Evolutionary conservation across 345 rosid species (phyloP).

Genomic region (Excoecaria agallocha): DNA sequence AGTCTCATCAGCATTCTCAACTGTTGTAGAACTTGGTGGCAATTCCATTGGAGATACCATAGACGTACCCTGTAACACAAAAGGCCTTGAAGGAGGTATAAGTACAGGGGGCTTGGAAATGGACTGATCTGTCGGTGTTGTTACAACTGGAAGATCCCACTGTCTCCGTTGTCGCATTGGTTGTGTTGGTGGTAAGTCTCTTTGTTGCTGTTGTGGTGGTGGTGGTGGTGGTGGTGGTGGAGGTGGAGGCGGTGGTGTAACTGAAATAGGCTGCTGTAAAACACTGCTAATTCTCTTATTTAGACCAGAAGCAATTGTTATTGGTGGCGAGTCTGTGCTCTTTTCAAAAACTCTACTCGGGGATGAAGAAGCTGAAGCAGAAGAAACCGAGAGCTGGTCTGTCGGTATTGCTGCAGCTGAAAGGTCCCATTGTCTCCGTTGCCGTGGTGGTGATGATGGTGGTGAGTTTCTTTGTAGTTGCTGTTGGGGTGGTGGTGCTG

Average conservation of each 20-base stretch:
- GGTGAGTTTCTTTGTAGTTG: constrained; percentile 17
- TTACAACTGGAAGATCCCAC: constrained; percentile 35
- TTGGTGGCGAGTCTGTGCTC: constrained; percentile 35
- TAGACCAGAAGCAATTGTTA: constrained; percentile 28
- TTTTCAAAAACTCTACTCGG: constrained; percentile 41
- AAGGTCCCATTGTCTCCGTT: constrained; percentile 26
- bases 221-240: constrained; percentile 36
- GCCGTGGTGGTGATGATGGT: constrained; percentile 30
- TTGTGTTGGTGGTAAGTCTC: constrained; percentile 31
- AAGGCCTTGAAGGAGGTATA: constrained; percentile 66
- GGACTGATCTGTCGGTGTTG: constrained; percentile 35
- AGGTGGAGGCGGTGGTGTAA: constrained; percentile 32
- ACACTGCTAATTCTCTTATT: too few relatives aligned
- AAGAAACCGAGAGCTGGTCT: constrained; percentile 36
- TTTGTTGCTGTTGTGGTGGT: constrained; percentile 18
- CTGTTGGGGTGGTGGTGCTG: constrained; percentile 22
- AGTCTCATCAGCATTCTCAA: constrained; percentile 38
- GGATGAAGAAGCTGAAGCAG: constrained; percentile 50
- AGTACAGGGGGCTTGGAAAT: constrained; percentile 56
- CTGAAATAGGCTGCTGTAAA: constrained; percentile 31
- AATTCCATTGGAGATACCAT: constrained; percentile 42
- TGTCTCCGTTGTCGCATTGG: constrained; percentile 18
- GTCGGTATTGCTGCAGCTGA: constrained; percentile 35
- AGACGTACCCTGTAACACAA: constrained; percentile 42
- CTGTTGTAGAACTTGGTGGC: constrained; percentile 34